Evolutionary conservation across 768 basidiomycete genomes (phyloP), one percentile per base, ranked within the genome.

Genomic region (Naganishia friedmannii): DNA sequence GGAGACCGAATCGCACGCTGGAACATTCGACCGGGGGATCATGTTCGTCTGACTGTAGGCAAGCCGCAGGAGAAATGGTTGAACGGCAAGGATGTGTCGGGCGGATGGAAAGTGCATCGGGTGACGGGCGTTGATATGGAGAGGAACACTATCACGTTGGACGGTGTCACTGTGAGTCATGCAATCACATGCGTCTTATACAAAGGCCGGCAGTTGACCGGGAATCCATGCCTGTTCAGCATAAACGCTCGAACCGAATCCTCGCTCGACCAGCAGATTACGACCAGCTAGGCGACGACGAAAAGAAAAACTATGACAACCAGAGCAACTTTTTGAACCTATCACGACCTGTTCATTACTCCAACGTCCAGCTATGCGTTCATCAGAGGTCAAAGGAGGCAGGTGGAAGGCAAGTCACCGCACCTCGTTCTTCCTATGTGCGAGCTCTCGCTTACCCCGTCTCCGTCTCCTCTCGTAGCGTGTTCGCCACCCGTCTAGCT

Each of bases 21-120:
- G 77, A 80, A 80, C 60, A 74, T 80, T 57, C 70, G 74, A 26
- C 73, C 74, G n/a, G 77, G 76, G 21, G 79, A 80, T 70, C 73
- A 74, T 70, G 79, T 80, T 54, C 73, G 79, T 21, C 55, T 80
- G 55, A 48, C 72, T 10, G 75, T 77, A 5, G 79, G 79, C 4
- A 77, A 74, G 54, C 71, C 76, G 8, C 42, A 72, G 32, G 77
- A 78, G 42, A 78, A 77, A 67, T 80, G 66, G 63, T 17, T 76
- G 56, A 73, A 80, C 70, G 74, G 75, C 60, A 56, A 73, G 48
- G 69, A 71, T 26, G 54, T 65, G 6, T 66, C 66, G 28, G 73
- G 67, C 8, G 79, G 79, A 13, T 80, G 73, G 73, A 80, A 77
- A 65, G 73, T 76, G n/a, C 76, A 77, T 53, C 73, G 54, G 8